These are phyloP conservation scores for Achaetomiella virescens DNA, from an alignment of 495 filamentous ascomycete genomes.

Conservation along the genomic window DNA sequence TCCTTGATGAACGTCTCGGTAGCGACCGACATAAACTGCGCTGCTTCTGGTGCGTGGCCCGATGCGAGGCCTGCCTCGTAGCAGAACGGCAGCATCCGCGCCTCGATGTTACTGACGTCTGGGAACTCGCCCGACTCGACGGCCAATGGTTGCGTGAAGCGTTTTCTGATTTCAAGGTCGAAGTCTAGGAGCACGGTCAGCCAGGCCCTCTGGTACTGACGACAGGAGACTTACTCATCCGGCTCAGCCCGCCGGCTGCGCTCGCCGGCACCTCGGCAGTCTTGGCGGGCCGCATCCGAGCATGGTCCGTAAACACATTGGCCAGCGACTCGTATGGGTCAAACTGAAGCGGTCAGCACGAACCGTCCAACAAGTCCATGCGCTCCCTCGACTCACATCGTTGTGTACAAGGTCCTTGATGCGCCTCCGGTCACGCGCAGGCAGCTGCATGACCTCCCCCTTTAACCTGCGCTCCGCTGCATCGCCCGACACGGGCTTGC, in stretches of 20 bases:
- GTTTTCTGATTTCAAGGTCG: conserved; percentile 89
- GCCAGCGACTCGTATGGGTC: conserved; percentile 58
- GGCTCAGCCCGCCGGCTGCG: conserved; percentile 68
- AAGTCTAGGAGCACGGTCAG: conserved; percentile 49
- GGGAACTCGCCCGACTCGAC: conserved; percentile 92
- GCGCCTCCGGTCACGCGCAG: conserved; percentile 74
- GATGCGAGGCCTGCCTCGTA: conserved; percentile 83
- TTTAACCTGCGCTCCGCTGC: conserved; percentile 86
- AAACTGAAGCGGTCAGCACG: conserved; percentile 41
- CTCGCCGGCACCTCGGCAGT: conserved; percentile 73
- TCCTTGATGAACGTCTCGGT: conserved; percentile 92
- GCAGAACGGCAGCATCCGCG: conserved; percentile 87
- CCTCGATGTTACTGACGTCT: conserved; percentile 67
- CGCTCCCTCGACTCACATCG: conserved; percentile 36
- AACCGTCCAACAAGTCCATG: not conserved
- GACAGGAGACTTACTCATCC: conserved; percentile 63
- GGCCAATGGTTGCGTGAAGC: conserved; percentile 78
- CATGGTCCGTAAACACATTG: conserved; percentile 63
- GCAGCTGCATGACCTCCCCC: conserved; percentile 89
- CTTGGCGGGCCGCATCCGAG: conserved; percentile 59
- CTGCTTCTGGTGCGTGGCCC: conserved; percentile 63
- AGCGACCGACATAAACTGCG: conserved; percentile 82
- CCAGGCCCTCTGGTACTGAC: not conserved
- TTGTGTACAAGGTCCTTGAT: conserved; percentile 68
- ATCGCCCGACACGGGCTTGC: conserved; percentile 78